Evolutionary conservation across 2,329 filamentous ascomycete species (phyloP), one percentile per base, ranked within the genome.

Genomic region (Cladosporium sphaerospermum): DNA sequence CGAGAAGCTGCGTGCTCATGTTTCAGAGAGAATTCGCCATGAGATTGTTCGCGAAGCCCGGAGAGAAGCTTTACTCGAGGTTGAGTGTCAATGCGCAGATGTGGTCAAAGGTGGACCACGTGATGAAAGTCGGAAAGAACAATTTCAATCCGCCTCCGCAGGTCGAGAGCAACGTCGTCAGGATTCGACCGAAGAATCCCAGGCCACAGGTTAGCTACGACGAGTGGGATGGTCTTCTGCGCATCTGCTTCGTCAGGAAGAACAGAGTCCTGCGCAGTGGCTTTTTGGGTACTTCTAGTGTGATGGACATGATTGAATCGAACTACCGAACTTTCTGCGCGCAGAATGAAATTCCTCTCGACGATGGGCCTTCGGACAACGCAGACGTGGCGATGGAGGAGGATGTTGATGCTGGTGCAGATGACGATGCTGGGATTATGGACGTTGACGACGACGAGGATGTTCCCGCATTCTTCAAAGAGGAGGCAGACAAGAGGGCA

Each of bases 81-180:
- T 78, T 97, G 23, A 88, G 83, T 1, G 92, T 96, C 54, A 97
- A 97, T 64, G 89, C 88, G 14, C 92, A 97, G 68, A 95, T 97
- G 78, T 96, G 88, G 82, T 82, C 85, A 8, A 84, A 83, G 62
- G 82, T 86, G 47, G 78, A 75, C 19, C 79, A 76, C 63, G 83
- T 95, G 61, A 89, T 95, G 85, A 96, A 96, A 74, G 92, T 97
- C 43, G 90, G 91, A 59, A 88, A 86, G 72, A 93, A 95, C 72
- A 97, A 97, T 75, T 99, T 97, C 79, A 89, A 89, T 57, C 93
- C 93, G 0, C 92, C 93, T 1, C 93, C 93, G 8, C 82, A 89
- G 65, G 93, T 99, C 54, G 93, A 99, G 71, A 89, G 84, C 7
- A 91, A 86, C 54, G 91, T 96, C 6, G 90, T 96, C 45, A 81